Evolutionary conservation across 331 rosid species (phyloP).

Genomic region (Saraca asoca): DNA sequence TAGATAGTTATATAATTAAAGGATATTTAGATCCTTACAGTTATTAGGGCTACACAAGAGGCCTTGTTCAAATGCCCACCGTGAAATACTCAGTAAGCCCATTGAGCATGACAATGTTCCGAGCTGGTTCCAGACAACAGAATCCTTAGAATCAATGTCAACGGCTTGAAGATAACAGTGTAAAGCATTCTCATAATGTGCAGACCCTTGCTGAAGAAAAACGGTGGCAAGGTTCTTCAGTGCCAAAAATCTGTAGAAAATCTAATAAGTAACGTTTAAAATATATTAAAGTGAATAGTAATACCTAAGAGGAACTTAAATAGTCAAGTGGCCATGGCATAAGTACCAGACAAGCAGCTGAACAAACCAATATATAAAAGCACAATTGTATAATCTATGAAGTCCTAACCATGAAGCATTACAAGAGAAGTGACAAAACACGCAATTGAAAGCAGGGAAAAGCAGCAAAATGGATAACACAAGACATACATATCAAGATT

Average conservation of each 20-base stretch:
- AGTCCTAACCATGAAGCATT: slow-evolving; percentile 3
- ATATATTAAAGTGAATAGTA: slow-evolving; percentile 17
- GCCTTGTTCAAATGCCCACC: slow-evolving; percentile 99
- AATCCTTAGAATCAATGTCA: slow-evolving; percentile 90
- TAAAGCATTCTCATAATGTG: slow-evolving; percentile 74
- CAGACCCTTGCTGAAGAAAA: slow-evolving; percentile 89
- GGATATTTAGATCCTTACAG: slow-evolving; percentile 58
- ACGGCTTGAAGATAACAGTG: slow-evolving; percentile 97
- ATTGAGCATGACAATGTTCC: slow-evolving; percentile 93
- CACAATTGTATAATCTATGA: not conserved
- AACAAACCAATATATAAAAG: slow-evolving; percentile 27
- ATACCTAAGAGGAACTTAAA: slow-evolving; percentile 12
- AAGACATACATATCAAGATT: not conserved
- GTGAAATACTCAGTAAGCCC: slow-evolving; percentile 85
- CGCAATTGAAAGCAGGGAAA: slow-evolving; percentile 21
- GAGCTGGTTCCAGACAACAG: slow-evolving; percentile 96
- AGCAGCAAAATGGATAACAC: slow-evolving; percentile 11
- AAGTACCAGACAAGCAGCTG: slow-evolving; percentile 13
- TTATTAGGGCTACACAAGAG: slow-evolving; percentile 94
- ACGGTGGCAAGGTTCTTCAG: slow-evolving; percentile 92
- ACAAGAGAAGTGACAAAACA: slow-evolving; percentile 13
- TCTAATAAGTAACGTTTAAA: slow-evolving; percentile 30
- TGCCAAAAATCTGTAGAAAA: slow-evolving; percentile 78
- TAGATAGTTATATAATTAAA: slow-evolving; percentile 7
- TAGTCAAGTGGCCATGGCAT: slow-evolving; percentile 1